Conservation (phyloP, 371 early-diverging fungal genomes). For the Mucor irregularis region DNA sequence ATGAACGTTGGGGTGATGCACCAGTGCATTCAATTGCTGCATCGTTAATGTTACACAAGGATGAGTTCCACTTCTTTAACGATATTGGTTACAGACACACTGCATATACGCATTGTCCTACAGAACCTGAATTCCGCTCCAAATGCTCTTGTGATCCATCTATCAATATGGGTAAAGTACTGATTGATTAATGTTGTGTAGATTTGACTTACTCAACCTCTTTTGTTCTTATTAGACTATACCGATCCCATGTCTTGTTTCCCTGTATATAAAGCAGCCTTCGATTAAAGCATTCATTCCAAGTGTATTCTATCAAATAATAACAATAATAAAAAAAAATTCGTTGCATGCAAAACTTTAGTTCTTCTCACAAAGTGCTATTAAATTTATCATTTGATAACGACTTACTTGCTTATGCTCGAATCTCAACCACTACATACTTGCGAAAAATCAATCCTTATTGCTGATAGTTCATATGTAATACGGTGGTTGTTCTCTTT, state of each 20-base stretch:
- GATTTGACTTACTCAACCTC: neutral
- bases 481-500: too few relatives aligned
- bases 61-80: slow-evolving; percentile 88
- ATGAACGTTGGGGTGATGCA: slow-evolving; percentile 96
- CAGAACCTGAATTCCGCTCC: slow-evolving; percentile 50
- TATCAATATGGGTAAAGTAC: slow-evolving; percentile 48
- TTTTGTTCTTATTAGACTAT: slow-evolving; percentile 4
- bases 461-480: too few relatives aligned
- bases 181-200: too few relatives aligned
- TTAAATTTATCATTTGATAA: too few relatives aligned
- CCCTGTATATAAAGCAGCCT: slow-evolving; percentile 12
- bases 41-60: slow-evolving; percentile 74
- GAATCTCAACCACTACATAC: too few relatives aligned
- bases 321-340: neutral
- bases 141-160: slow-evolving; percentile 60
- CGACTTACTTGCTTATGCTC: too few relatives aligned
- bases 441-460: too few relatives aligned
- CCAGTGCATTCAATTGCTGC: slow-evolving; percentile 94
- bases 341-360: neutral
- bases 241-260: slow-evolving; percentile 19
- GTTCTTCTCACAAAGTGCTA: too few relatives aligned
- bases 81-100: slow-evolving; percentile 78
- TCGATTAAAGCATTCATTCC: too few relatives aligned
- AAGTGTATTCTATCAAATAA: neutral
- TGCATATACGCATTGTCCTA: slow-evolving; percentile 71